A percentile compares a stretch with the other conserved stretches of the same genome.
phyloP scores from a whole-genome alignment of 257 asterid genomes.

The Paulownia fortunei region DNA sequence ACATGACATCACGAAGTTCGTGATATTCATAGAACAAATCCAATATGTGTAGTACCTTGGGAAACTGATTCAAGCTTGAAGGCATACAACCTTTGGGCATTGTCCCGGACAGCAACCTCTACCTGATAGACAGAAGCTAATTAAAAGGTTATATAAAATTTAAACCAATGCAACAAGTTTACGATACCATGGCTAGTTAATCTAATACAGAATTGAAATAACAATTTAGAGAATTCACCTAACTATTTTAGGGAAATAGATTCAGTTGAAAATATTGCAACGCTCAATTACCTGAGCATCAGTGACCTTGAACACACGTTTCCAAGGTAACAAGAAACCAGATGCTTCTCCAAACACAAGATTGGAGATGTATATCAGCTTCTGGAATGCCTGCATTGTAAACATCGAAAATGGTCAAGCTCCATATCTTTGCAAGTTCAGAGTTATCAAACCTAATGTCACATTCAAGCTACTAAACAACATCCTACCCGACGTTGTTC shows the following conservation, averaged over 20 bases:
- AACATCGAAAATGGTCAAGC: slow-evolving; percentile 62
- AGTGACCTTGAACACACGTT: slow-evolving; percentile 92
- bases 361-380: slow-evolving; percentile 87
- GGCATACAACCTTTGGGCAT: slow-evolving; percentile 85
- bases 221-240: not conserved
- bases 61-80: slow-evolving; percentile 69
- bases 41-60: slow-evolving; percentile 56
- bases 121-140: slow-evolving; percentile 57
- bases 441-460: slow-evolving; percentile 17
- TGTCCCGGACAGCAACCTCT: slow-evolving; percentile 94
- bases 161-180: not conserved
- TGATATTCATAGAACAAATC: slow-evolving; percentile 6
- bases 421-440: slow-evolving; percentile 38
- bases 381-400: slow-evolving; percentile 99
- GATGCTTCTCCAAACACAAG: slow-evolving; percentile 97
- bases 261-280: slow-evolving; percentile 6
- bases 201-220: slow-evolving; percentile 11
- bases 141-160: slow-evolving; percentile 6
- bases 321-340: slow-evolving; percentile 97
- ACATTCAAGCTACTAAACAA: slow-evolving; percentile 25
- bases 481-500: slow-evolving; percentile 78
- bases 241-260: not conserved
- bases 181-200: not conserved
- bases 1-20: not conserved
- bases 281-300: slow-evolving; percentile 79